Percentiles rank a stretch among this genome's conserved stretches.
These are phyloP conservation scores for Leccinum griseonigrum DNA, from an alignment of 1,284 basidiomycete genomes.

Conservation along the genomic window DNA sequence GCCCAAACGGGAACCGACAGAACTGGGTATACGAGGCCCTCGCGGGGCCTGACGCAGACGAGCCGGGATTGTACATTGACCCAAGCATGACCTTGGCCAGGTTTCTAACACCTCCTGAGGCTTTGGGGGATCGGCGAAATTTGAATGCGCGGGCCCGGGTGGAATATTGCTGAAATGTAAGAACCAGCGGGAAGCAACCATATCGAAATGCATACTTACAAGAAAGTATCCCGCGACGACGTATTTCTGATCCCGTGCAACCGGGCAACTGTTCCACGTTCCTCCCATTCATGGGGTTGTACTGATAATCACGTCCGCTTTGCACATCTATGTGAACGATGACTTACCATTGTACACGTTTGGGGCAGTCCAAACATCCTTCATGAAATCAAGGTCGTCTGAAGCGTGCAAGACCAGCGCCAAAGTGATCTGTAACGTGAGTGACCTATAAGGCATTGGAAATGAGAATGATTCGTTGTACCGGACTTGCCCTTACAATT, in stretches of 20 bases:
- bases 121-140: neutral
- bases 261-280: neutral
- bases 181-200: neutral
- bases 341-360: neutral
- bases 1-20: neutral
- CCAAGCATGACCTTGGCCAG: neutral
- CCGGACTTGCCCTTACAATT: neutral
- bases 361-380: neutral
- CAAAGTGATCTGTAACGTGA: neutral
- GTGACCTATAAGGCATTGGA: neutral
- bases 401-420: neutral
- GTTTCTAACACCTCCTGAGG: neutral
- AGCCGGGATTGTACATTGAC: neutral
- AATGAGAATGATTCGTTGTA: neutral
- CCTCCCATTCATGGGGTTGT: neutral
- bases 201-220: neutral
- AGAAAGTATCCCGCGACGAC: neutral
- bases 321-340: neutral
- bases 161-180: neutral
- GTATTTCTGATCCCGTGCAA: neutral
- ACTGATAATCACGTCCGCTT: neutral
- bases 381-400: neutral
- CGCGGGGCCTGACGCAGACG: neutral
- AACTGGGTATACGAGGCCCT: neutral
- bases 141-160: too few species aligned